Evolutionary conservation across 306 rosid genomes (phyloP), one percentile per base, ranked within the genome.

Genomic region (Psophocarpus tetragonolobus): DNA sequence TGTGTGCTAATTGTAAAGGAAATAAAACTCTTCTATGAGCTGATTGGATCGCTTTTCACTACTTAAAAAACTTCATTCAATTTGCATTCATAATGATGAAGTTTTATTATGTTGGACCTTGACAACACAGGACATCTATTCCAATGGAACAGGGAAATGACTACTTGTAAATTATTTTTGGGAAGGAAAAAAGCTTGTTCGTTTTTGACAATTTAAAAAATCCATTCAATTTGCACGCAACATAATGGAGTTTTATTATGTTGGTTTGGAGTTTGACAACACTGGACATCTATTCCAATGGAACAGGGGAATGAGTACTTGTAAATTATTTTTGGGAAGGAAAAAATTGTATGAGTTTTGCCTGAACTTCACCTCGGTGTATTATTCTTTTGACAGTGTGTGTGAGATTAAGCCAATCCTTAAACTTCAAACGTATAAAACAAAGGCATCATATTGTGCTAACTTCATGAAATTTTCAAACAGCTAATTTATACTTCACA

Each of bases 31-130:
- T 64, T 38, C 81, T 77, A 26, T 33, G 65, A 39, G 42, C 60
- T 27, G 47, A 35, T 66, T 81, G 68, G 79, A 53, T 35, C 69
- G 75, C 70, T 76, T 51, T 80, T 58, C 15, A 30, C 12, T 39
- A 12, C 26, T 71, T 27, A 27, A 29, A 54, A 56, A 57, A 24
- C 38, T 77, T 77, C 33, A 12, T 20, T 24, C 8, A 26, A 21
- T 56, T 56, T 75, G 68, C 61, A 8, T 56, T 75, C 54, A 39
- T 74, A 38, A 15, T 70, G 50, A 54, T 82, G 20, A 30, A 20
- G 39, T 56, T 82, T 45, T 42, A 54, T 76, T 21, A 60, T 23
- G 38, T 76, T 57, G 64, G 66, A 77, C 21, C 64, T 48, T 76
- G 69, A 24, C 7, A 30, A 53, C 11, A 1, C 20, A 33, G 74